Percentiles rank a stretch among this genome's conserved stretches.
Evolutionary conservation across 805 yeast species (phyloP).

Genomic region (Saccharomyces jurei): DNA sequence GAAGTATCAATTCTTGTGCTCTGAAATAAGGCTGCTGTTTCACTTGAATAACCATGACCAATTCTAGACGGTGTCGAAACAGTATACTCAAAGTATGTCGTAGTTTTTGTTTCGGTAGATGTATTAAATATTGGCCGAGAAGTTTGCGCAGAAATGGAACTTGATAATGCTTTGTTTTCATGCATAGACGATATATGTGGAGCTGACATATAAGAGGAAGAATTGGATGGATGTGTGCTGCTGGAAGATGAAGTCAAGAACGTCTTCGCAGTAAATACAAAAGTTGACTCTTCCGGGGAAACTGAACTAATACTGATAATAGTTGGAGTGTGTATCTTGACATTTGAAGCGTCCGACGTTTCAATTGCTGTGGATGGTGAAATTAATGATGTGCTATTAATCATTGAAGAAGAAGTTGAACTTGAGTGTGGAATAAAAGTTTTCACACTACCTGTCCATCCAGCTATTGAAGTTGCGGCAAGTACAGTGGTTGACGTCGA

Average conservation of each 20-base stretch:
- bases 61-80: neutral
- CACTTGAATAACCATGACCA: neutral
- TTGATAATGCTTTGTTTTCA: neutral
- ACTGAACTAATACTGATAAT: neutral
- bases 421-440: neutral
- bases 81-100: neutral
- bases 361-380: neutral
- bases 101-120: neutral
- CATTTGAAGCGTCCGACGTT: constrained; percentile 1
- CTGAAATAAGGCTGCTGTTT: neutral
- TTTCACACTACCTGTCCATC: constrained; percentile 6
- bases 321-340: neutral
- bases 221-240: neutral
- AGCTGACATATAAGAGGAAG: neutral
- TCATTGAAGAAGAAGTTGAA: neutral
- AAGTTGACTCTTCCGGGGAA: neutral
- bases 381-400: neutral
- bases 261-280: neutral
- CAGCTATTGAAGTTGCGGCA: constrained; percentile 5
- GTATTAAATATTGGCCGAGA: neutral
- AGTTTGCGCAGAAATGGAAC: neutral
- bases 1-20: neutral
- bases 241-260: neutral
- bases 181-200: neutral
- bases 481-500: constrained; percentile 2